Evolutionary conservation across 495 filamentous ascomycete genomes (phyloP), one percentile per base, ranked within the genome.

Genomic region (Trichoderma erinaceum): DNA sequence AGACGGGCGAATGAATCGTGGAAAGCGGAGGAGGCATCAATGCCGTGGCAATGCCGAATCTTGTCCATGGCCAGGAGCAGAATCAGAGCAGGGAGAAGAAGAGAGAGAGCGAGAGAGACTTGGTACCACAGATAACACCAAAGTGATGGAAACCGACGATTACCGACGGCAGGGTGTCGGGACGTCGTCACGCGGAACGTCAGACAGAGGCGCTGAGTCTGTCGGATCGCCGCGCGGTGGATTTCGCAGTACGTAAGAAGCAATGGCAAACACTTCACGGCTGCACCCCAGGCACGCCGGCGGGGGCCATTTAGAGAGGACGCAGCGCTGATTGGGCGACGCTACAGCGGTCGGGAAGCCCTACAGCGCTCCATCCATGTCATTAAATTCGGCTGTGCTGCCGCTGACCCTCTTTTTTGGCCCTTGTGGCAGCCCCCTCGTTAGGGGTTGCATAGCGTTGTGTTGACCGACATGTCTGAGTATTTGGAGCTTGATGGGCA

Each of bases 121-220:
- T 10, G 35, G 35, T 6, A 3, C 35, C 35, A 5, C 35, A 38
- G 35, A 38, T 38, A 38, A 38, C 35, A 38, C 0, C 35, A 10
- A 5, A 38, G 35, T 38, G 35, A 38, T 38, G 35, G 35, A 38
- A 38, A 38, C 56, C 56, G 56, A 61, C 56, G 56, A 61, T 61
- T 61, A 61, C 56, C 56, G 56, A 48, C 44, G 44, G 18, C 15
- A 48, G 13, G 44, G 44, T n/a, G 44, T 48, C n/a, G 44, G 44
- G 18, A 48, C 44, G 44, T 38, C 35, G 35, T 38, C 35, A 38
- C 35, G 35, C 35, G 35, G 35, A 10, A 38, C 35, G n/a, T 48
- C n/a, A 48, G 44, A 32, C 56, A 38, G 35, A 38, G 35, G 35
- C 35, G 35, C 35, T 38, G 35, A 38, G 35, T 7, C 35, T 35